phyloP scores from a whole-genome alignment of 345 rosid genomes.

The Gossypioides kirkii region DNA sequence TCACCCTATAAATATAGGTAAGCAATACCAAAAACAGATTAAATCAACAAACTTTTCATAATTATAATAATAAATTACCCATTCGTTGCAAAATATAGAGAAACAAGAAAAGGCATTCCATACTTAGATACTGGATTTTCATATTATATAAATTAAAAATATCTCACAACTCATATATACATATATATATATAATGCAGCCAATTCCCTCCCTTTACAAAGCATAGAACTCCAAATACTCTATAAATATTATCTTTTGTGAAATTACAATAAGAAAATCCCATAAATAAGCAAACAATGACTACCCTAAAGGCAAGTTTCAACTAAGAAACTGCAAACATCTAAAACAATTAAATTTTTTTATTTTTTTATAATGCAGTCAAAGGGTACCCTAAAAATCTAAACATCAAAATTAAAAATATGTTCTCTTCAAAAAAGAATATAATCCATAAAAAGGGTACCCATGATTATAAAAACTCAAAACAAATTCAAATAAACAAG shows the following conservation, averaged over 20 bases:
- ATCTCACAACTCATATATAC: no score
- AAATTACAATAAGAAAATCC: neutral
- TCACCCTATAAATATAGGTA: no score
- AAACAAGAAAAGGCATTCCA: no score
- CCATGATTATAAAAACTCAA: neutral
- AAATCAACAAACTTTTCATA: no score
- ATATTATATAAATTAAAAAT: no score
- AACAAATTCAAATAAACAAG: neutral
- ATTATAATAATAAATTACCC: no score
- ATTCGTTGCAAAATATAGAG: no score
- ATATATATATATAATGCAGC: no score
- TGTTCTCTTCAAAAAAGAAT: neutral
- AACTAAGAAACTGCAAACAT: neutral
- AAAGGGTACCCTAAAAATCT: neutral
- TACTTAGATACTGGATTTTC: no score
- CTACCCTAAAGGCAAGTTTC: neutral
- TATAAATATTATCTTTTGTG: neutral
- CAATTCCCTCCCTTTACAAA: neutral
- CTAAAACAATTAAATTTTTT: neutral
- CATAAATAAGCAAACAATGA: neutral
- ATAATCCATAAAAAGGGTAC: neutral
- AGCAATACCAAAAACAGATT: no score
- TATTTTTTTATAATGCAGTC: neutral
- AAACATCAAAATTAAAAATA: neutral
- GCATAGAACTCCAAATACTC: neutral